Evolutionary conservation across 441 rosid species (phyloP), one percentile per base, ranked within the genome.

Genomic region (Daphne laureola): DNA sequence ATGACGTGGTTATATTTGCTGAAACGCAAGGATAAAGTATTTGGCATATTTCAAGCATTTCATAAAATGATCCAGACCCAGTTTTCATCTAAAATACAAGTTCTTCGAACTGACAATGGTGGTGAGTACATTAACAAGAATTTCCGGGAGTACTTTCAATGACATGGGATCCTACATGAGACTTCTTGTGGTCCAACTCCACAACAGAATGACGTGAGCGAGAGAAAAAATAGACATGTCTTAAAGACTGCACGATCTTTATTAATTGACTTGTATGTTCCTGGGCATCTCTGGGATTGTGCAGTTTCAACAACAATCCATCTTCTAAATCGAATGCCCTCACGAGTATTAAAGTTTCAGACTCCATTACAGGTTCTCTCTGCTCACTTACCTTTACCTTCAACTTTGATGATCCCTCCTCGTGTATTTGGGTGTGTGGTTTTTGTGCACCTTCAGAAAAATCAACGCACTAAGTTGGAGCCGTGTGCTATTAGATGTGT

Each of bases 301-400:
- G 25, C 25, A 21, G 25, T 21, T 21, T 21, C 25, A 21, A 21
- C 25, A 2, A 4, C 25, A 3, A n/a, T 16, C 1, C 23, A 14
- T 40, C 26, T 59, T 12, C 14, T 59, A 3, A 59, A 59, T 51
- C 40, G 56, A 13, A 49, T 50, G 48, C 25, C 63, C 14, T 42
- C 25, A 0, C 2, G 26, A 40, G 40, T 42, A 9, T 21, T 59
- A 12, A 21, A 41, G 14, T 41, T 49, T 43, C 13, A 49, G 6
- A 49, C 55, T n/a, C 26, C 55, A 2, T 5, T 59, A 4, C 38
- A 49, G 11, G 55, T 50, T 31, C 25, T 18, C n/a, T 17, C 55
- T 17, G 14, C 13, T 3, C 49, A 40, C 12, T 21, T 43, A 7
- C 4, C 16, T 14, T 3, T 43, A 16, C 47, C 47, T 0, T 7